Evolutionary conservation across 805 yeast genomes (phyloP), one percentile per base, ranked within the genome.

Genomic region (Wickerhamiella musiphila): DNA sequence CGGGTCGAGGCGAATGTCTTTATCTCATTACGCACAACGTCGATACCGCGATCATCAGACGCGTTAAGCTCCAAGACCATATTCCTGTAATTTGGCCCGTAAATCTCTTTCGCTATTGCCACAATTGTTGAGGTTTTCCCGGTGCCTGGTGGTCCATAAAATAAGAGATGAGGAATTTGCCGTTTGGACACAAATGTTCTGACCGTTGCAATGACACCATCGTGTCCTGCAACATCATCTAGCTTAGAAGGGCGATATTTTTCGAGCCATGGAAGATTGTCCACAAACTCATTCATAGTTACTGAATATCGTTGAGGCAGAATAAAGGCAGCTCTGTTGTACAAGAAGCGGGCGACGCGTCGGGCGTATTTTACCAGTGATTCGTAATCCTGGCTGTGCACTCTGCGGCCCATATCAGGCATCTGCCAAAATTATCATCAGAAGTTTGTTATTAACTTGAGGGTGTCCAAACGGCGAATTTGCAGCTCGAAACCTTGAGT

Each of bases 51-150:
- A 54, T 90, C 99, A 53, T 90, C 99, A 3, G 93, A 77, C 3
- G 99, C 99, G 56, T 90, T 90, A 54, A 90, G 64, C 52, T 90
- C 99, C 37, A 90, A 58, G 2, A 90, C 94, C 93, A 82, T 81
- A 49, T 81, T 81, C 45, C 65, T 68, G 53, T 82, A 83, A 41
- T 65, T 63, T 38, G 70, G 66, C 2, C 98, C 99, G 49, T 78
- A 84, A 7, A 84, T 69, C 49, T 83, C 94, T 35, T 71, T 63
- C 2, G 95, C 94, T 37, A 84, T 55, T 0, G 95, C 94, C n/a
- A 75, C 64, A 40, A 82, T 76, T 3, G 93, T 79, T 2, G 93
- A 76, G 1, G 94, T 82, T 52, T 82, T 82, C 43, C 94, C 94
- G 0, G 93, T 82, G 13, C 94, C 94, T 9, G 94, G 94, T 2